These are phyloP conservation scores for Theobroma grandiflorum DNA, from an alignment of 441 rosid species.

Conservation along the genomic window DNA sequence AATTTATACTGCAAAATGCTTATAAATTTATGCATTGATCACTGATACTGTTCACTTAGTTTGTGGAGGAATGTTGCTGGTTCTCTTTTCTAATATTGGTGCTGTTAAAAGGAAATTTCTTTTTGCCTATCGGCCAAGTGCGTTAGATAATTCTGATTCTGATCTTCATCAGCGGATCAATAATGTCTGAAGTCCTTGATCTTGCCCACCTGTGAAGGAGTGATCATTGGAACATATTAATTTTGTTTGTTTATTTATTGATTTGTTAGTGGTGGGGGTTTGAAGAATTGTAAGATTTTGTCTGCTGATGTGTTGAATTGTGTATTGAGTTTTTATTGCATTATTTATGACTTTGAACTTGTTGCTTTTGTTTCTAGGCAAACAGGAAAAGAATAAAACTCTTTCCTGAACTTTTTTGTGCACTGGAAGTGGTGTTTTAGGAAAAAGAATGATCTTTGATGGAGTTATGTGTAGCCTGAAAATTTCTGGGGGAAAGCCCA, in stretches of 20 bases:
- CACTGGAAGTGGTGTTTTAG: too few relatives aligned
- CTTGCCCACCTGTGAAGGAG: not conserved
- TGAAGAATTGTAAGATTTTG: not conserved
- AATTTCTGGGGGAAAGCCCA: too few relatives aligned
- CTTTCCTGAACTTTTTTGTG: not conserved
- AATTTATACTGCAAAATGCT: not conserved
- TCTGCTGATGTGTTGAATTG: not conserved
- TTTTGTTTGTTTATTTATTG: not conserved
- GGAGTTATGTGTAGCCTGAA: too few relatives aligned
- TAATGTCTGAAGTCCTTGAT: not conserved
- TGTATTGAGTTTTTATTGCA: not conserved
- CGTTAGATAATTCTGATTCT: not conserved
- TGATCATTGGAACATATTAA: not conserved
- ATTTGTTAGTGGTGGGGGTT: not conserved
- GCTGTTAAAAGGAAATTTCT: not conserved
- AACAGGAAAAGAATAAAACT: not conserved
- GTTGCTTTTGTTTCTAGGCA: constrained; percentile 6
- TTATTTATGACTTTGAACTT: not conserved
- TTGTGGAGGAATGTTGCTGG: not conserved
- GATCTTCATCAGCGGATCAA: not conserved
- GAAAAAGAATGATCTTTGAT: too few relatives aligned
- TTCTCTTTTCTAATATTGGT: not conserved
- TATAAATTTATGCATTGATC: not conserved
- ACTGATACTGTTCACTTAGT: not conserved
- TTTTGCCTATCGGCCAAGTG: not conserved